Conservation (phyloP, 2,329 filamentous ascomycete genomes). For the Hypoxylon sp. region DNA sequence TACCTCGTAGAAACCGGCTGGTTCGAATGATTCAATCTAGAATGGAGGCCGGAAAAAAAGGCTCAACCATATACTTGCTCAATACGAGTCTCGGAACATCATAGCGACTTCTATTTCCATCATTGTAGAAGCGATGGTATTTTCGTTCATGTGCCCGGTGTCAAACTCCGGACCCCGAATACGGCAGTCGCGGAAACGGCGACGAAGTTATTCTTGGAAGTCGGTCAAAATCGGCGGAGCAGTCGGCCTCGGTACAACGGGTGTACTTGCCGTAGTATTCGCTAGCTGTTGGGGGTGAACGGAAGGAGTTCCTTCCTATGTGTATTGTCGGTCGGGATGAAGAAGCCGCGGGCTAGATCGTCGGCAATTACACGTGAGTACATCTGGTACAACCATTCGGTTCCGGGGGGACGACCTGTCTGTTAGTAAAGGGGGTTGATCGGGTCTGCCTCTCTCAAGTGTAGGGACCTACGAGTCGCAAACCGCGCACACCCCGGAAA, state of each 20-base stretch:
- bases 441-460: conserved; percentile 44
- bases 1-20: neutral
- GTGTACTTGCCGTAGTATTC: conserved; percentile 36
- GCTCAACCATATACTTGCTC: neutral
- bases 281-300: conserved; percentile 17
- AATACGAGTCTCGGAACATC: neutral
- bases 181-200: conserved; percentile 20
- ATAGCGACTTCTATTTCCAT: neutral
- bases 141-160: neutral
- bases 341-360: conserved; percentile 47
- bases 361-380: conserved; percentile 49
- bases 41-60: neutral
- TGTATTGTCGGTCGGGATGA: conserved; percentile 53
- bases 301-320: conserved; percentile 48
- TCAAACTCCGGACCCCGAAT: conserved; percentile 37
- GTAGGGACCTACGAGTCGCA: neutral
- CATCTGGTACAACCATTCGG: conserved; percentile 54
- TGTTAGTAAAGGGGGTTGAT: conserved; percentile 56
- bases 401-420: conserved; percentile 55
- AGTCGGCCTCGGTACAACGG: conserved; percentile 43
- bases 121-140: neutral
- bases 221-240: conserved; percentile 43
- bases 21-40: neutral
- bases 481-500: neutral
- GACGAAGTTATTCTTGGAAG: conserved; percentile 38